Base-by-base conservation (phyloP, 2,329 filamentous ascomycete species). In the Fusarium abutilonis region DNA sequence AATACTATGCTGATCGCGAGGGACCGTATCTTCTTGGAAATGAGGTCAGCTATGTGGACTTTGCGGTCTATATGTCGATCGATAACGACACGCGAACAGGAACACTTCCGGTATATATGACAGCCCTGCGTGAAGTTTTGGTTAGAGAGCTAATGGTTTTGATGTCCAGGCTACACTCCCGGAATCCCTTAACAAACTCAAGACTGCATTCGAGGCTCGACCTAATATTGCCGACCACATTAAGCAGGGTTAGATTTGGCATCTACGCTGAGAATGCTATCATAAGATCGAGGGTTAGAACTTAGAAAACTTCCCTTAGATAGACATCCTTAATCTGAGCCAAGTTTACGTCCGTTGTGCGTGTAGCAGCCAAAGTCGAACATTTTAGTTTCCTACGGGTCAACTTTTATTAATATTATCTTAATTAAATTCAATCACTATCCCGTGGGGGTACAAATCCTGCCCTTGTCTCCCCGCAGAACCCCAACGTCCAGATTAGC, bases 21-120 rank as follows among this genome's bases (percentile, higher is more conserved):
- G 76, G 76, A 0, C 76, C 77, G 1, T 78, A 73, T 44, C 71
- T 78, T 4, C 60, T 79, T 0, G 76, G 77, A 1, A 63, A 76
- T 6, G 70, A 60, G 23, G 52, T 77, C 45, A 75, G 72, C 5
- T 78, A 79, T 34, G 72, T 67, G 13, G 77, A 79, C 36, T 78
- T 79, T 55, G 75, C 73, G 0, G 63, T 78, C 3, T 78, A 74
- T 52, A 74, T 77, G 45, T 75, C 75, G 3, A 71, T 78, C 26
- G 75, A 78, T 41, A 77, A 78, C 23, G 73, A 78, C 34, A 51
- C 63, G 21, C 60, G 64, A 32, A 76, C 70, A 31, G 72, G 71
- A 9, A 68, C 74, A 10, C 59, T 76, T 6, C 73, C 74, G 15
- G 75, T 77, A 35, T 77, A 80, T 39, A 3, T 3, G 1, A 11